Evolutionary conservation across 139 green algal genomes (phyloP), one percentile per base, ranked within the genome.

Genomic region (Prasinococcaceae sp.): DNA sequence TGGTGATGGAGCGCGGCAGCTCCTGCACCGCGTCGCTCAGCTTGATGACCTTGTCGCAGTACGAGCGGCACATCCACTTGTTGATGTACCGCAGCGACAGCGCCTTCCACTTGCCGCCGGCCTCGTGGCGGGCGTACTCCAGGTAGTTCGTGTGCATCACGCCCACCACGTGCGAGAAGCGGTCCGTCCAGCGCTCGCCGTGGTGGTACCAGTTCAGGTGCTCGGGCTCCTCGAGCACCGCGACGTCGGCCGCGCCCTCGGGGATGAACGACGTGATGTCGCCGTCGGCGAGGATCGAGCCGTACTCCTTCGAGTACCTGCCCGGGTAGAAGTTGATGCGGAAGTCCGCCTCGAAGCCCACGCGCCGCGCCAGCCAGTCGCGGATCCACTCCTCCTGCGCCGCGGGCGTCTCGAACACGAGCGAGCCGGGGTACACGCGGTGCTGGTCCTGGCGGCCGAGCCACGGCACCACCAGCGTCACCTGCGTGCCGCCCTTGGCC

Each of bases 141-240:
- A 96, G 74, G 72, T 99, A 99, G 75, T 99, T 99, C 49, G 92
- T 99, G 79, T 99, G 92, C 66, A 97, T 85, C 40, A 99, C 78
- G 20, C 84, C 92, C 19, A 92, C 92, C 30, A 99, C 92, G 63
- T 96, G 84, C 39, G 82, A 64, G 67, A 99, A 99, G 71, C 92
- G 93, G 74, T 97, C 80, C 4, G 78, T 95, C 92, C 92, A 99
- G 26, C 92, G 74, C 40, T 53, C 49, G 1, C 92, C 92, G 53
- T 94, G 86, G 74, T 99, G 89, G 70, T 95, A 97, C 85, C 90
- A 98, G 50, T 84, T 97, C 14, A 99, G 68, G 68, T 99, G 92
- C 78, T 99, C 92, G 1, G 92, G 92, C 75, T 99, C 92, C 72
- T 99, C 92, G 52, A 99, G 73, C 28, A 99, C 82, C 19, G 92